These are phyloP conservation scores for Juglanconis sp. DNA, from an alignment of 2,329 filamentous ascomycete genomes.

Conservation along the genomic window DNA sequence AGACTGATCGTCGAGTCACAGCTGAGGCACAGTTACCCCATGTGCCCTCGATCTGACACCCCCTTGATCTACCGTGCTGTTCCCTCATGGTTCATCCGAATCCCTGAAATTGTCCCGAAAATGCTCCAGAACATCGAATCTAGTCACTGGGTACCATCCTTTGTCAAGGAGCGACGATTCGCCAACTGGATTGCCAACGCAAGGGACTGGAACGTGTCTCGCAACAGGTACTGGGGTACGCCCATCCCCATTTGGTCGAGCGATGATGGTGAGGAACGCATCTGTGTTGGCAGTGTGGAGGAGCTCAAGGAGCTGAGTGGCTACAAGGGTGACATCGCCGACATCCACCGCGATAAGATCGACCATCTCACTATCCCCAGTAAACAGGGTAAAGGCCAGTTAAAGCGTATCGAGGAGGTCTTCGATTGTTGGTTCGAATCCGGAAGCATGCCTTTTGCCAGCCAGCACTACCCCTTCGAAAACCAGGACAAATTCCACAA, in stretches of 20 bases:
- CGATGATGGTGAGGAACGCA: conserved; percentile 79
- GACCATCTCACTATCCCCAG: conserved; percentile 93
- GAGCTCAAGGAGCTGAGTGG: conserved; percentile 85
- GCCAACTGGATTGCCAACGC: conserved; percentile 88
- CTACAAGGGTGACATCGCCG: conserved; percentile 76
- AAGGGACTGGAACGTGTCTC: conserved; percentile 90
- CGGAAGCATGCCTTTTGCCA: conserved; percentile 91
- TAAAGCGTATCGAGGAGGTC: conserved; percentile 80
- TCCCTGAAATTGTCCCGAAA: conserved; percentile 75
- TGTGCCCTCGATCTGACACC: conserved; percentile 93
- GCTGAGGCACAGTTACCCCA: conserved; percentile 86
- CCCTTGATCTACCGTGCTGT: conserved; percentile 90
- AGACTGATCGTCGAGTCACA: conserved; percentile 82
- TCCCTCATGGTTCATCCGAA: conserved; percentile 91
- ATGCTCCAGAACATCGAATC: conserved; percentile 89
- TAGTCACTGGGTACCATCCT: conserved; percentile 87
- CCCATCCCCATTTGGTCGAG: conserved; percentile 90
- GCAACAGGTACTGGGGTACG: conserved; percentile 94
- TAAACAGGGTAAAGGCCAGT: conserved; percentile 77
- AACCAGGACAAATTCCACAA: conserved; percentile 77
- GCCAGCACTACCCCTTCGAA: conserved; percentile 88
- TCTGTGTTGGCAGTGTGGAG: conserved; percentile 80
- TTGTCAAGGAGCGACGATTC: conserved; percentile 89
- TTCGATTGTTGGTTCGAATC: conserved; percentile 99
- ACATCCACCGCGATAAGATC: conserved; percentile 89